Conservation (phyloP, 2,329 filamentous ascomycete genomes). For the Aspergillus nomiae region DNA sequence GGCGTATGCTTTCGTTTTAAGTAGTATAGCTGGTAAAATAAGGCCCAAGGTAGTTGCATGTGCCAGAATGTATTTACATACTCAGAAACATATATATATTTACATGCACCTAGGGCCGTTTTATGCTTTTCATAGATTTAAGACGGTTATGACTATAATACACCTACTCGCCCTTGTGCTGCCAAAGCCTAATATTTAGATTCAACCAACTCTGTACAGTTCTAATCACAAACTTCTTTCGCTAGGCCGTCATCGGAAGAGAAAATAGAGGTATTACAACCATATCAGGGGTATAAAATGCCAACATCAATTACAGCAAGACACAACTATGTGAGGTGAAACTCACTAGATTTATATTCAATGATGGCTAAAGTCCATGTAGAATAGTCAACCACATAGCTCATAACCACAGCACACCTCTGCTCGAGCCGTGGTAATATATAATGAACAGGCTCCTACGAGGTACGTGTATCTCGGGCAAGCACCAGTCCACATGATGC, state of each 20-base stretch:
- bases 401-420: not conserved
- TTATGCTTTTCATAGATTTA: not conserved
- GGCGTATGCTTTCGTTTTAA: not conserved
- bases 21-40: not conserved
- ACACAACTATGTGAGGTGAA: not conserved
- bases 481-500: not conserved
- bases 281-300: not conserved
- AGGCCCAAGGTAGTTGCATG: not conserved
- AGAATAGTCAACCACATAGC: rapidly evolving
- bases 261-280: not conserved
- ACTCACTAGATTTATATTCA: no score
- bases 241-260: not conserved
- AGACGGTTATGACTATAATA: not conserved
- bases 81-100: not conserved
- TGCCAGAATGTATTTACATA: not conserved
- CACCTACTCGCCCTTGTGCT: not conserved
- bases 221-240: not conserved
- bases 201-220: not conserved
- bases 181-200: not conserved
- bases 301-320: not conserved
- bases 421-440: no score
- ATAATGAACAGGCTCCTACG: no score
- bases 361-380: no score
- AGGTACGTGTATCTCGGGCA: not conserved
- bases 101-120: not conserved